Evolutionary conservation across 305 asterid species (phyloP).

Genomic region (Solanum hybrid): DNA sequence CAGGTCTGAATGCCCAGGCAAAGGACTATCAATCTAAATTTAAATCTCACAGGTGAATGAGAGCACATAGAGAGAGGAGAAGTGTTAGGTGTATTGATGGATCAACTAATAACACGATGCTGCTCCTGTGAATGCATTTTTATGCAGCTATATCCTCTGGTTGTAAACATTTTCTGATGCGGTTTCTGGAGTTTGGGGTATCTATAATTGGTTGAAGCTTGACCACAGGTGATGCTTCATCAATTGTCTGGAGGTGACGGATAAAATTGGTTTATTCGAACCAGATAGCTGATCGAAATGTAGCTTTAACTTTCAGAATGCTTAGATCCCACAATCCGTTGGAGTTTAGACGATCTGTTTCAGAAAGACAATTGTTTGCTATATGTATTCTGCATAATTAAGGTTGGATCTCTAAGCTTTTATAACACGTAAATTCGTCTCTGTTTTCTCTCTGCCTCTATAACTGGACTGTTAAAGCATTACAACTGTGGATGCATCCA

Average conservation of each 20-base stretch:
- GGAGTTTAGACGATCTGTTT: not conserved
- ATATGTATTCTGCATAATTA: not conserved
- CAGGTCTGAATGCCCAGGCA: conserved; percentile 24
- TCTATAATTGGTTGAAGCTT: not conserved
- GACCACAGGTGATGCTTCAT: not conserved
- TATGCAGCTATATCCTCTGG: not conserved
- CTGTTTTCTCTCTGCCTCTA: not conserved
- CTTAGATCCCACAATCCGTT: not conserved
- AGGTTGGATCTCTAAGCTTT: not conserved
- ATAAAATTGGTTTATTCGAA: not conserved
- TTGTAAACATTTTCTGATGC: not conserved
- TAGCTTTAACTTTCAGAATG: not conserved
- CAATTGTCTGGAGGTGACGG: not conserved
- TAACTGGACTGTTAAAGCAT: not conserved
- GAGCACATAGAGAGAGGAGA: not conserved
- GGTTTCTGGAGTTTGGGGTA: not conserved
- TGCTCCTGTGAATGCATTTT: conserved; percentile 4
- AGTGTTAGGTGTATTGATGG: not conserved
- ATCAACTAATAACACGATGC: not conserved
- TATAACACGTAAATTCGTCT: not conserved
- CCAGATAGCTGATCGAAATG: conserved; percentile 2
- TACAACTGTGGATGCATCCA: not conserved
- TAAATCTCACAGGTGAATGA: conserved; percentile 1
- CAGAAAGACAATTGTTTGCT: not conserved
- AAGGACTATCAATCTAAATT: conserved; percentile 28